Base-by-base conservation (phyloP, 1,139 yeast genomes). In the Neolecta irregularis region DNA sequence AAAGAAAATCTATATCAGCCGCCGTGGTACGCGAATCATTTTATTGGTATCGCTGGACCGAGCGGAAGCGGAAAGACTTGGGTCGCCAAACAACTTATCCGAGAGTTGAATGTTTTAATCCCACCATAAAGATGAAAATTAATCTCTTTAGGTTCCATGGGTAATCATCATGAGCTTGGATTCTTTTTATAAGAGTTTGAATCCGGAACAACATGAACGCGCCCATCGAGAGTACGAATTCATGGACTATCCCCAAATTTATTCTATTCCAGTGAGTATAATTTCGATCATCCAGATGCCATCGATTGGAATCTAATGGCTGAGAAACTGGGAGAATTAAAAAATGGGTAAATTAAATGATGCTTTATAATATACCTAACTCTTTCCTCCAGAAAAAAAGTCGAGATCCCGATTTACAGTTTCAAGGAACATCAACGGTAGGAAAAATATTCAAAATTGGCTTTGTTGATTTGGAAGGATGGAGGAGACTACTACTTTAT, bases 11-110 rank as follows among this genome's bases (percentile, higher is more conserved):
- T n/a, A n/a, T n/a, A n/a, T n/a, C n/a, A n/a, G n/a, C 96, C 96
- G 2, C 96, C 96, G 17, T 88, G 96, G 96, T 74, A 81, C 2
- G 83, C 81, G 41, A 96, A 96, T 0, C 88, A 83, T 51, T 74
- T 88, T 35, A 85, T 88, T 44, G 98, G 95, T 5, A 71, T 88
- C 13, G 95, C 95, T 0, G 98, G 98, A n/a, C n/a, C n/a, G n/a
- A n/a, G n/a, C 16, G 98, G 96, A 1, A 78, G 93, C 1, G 98
- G 98, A 2, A 88, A 88, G 53, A 88, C 98, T 0, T 77, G 93
- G 21, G 79, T 88, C 18, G 91, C 96, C 0, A 74, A 81, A 34
- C 69, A 72, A 44, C 76, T 88, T 46, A 80, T 85, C 40, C 70
- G 75, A 40, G 72, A 74, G 42, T 67, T 85, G 46, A 66, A 56